Conservation (phyloP, 495 filamentous ascomycete species). For the Platismatia glauca region DNA sequence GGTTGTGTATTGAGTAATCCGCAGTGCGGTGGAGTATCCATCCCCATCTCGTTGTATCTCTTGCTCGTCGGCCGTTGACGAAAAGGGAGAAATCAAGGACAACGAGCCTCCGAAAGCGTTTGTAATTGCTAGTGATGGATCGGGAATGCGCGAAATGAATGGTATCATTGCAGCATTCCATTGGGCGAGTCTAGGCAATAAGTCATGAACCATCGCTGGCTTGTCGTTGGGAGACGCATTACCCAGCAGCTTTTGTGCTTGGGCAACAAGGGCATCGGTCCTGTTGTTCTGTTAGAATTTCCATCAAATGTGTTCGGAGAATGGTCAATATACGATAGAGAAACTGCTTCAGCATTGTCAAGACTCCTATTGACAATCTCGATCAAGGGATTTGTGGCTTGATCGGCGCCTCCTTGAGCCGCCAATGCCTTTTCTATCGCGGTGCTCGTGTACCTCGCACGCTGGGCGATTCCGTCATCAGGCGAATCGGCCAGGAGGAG, state of each 20-base stretch:
- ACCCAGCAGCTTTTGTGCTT: conserved; percentile 45
- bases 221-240: conserved; percentile 29
- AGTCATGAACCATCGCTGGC: conserved; percentile 28
- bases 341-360: conserved; percentile 39
- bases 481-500: conserved; percentile 49
- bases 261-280: conserved; percentile 43
- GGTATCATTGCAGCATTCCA: conserved; percentile 48
- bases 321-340: conserved; percentile 34
- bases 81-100: conserved; percentile 46
- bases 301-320: conserved; percentile 12
- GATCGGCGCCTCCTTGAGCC: conserved; percentile 29
- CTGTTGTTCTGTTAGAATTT: conserved; percentile 26
- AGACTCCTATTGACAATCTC: conserved; percentile 47
- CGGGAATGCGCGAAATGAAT: conserved; percentile 51
- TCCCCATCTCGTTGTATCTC: conserved; percentile 48
- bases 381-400: conserved; percentile 30
- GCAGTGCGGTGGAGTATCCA: conserved; percentile 61
- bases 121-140: conserved; percentile 58
- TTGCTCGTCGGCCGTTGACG: conserved; percentile 7
- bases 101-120: conserved; percentile 62
- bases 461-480: conserved; percentile 43
- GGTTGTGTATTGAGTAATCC: conserved; percentile 59
- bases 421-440: conserved; percentile 34
- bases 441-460: conserved; percentile 39
- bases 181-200: conserved; percentile 40